Evolutionary conservation across 306 rosid genomes (phyloP), one percentile per base, ranked within the genome.

Genomic region (Amphicarpaea edgeworthii): DNA sequence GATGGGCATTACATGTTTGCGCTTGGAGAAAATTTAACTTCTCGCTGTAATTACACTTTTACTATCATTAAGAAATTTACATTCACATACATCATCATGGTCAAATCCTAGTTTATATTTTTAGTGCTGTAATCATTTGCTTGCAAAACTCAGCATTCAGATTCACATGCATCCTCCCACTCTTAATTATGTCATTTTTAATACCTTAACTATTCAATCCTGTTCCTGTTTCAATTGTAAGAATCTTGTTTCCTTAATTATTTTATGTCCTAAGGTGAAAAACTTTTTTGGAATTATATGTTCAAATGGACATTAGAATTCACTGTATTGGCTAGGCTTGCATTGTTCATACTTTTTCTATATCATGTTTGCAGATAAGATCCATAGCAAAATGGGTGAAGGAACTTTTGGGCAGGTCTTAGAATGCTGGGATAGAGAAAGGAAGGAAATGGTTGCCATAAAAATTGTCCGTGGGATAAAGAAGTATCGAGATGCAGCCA

Each of bases 1-100:
- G 99, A 95, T 87, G 99, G 99, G 49, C 99, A 95, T 95, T 92
- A 95, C 97, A 90, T 88, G 83, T 95, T 95, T 92, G 96, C 80
- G 73, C 83, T 92, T 83, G 99, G 99, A 85, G 99, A 95, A 17
- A 95, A 95, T 92, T 89, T 95, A 89, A 92, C 99, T 78, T 83
- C 96, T 77, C 97, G 97, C 99, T 95, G 99, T 95, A 95, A 95
- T 83, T 81, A 90, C 93, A 83, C 93, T 86, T 59, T 78, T 70
- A 65, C 97, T 84, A 88, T 82, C 80, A 83, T 79, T 82, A 78
- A 77, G 77, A 58, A 75, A 58, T 77, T 84, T 85, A 42, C 34
- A 4, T 82, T 78, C 41, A 20, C 66, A 8, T 24, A 8, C 76
- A 15, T 69, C 53, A 19, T 69, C 53, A 68, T 68, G 73, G 72